A percentile compares a stretch with the other conserved stretches of the same genome.
Conservation (phyloP, 2,329 filamentous ascomycete species). For the Trichophyton benhamiae region DNA sequence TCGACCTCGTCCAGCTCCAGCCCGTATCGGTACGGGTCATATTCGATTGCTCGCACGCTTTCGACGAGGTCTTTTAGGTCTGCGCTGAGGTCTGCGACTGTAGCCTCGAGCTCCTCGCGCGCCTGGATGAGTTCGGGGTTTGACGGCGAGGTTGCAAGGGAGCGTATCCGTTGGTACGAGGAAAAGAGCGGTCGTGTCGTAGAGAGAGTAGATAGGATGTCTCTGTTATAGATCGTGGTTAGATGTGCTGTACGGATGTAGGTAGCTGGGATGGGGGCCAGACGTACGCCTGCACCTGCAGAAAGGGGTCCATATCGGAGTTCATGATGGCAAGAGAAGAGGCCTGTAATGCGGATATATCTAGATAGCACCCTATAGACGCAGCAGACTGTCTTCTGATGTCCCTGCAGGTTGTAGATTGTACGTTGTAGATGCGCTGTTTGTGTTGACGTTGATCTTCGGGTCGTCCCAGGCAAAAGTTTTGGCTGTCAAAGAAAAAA, state of each 20-base stretch:
- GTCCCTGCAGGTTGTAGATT: background rate
- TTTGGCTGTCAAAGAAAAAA: background rate
- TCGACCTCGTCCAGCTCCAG: conserved; percentile 71
- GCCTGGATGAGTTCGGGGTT: conserved; percentile 59
- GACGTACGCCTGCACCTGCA: conserved; percentile 37
- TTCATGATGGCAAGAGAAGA: conserved; percentile 19
- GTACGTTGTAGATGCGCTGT: too few species aligned
- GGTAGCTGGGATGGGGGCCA: background rate
- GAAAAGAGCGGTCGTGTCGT: conserved; percentile 76
- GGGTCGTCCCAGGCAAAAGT: background rate
- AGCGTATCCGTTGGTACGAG: conserved; percentile 91
- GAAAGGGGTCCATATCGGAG: conserved; percentile 31
- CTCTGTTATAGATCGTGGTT: conserved; percentile 42
- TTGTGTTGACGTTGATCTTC: too few species aligned
- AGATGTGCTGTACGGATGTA: conserved; percentile 2
- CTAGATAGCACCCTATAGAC: background rate
- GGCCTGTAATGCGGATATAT: background rate
- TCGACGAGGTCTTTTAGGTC: conserved; percentile 82
- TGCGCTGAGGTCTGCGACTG: conserved; percentile 60
- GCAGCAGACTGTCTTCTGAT: background rate
- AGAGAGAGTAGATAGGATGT: conserved; percentile 73
- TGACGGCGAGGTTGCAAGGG: conserved; percentile 56
- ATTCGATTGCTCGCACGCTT: conserved; percentile 76
- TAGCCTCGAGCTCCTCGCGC: conserved; percentile 64
- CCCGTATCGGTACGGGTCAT: conserved; percentile 75